Evolutionary conservation across 2,329 filamentous ascomycete genomes (phyloP).

Genomic region (Teratosphaeria pseudoeucalypti): DNA sequence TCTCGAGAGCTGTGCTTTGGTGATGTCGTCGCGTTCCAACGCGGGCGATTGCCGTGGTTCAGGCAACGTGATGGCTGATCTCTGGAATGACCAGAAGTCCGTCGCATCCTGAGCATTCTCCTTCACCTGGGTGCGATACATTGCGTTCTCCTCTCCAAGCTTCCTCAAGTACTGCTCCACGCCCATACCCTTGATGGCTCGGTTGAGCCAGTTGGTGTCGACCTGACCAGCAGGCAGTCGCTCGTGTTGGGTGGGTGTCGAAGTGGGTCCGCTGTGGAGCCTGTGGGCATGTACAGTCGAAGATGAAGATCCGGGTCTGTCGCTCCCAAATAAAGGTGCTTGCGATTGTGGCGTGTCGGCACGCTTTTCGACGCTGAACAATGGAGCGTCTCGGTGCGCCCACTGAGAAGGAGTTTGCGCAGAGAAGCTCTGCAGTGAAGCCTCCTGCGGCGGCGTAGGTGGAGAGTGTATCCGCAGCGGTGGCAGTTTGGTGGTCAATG

Average conservation of each 20-base stretch:
- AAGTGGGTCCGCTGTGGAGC: slow-evolving; percentile 1
- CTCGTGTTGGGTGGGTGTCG: background rate
- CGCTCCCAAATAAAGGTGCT: slow-evolving; percentile 6
- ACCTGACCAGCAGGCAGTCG: background rate
- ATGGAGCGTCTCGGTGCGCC: slow-evolving; percentile 6
- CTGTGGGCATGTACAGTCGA: background rate
- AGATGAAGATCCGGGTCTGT: background rate
- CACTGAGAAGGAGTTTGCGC: background rate
- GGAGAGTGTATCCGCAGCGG: slow-evolving; percentile 10
- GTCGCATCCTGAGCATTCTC: background rate
- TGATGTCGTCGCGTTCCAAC: background rate
- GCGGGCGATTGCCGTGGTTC: background rate
- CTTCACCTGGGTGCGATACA: background rate
- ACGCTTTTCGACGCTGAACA: slow-evolving; percentile 7
- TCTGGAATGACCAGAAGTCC: background rate
- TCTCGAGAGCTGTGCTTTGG: background rate
- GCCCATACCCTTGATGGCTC: background rate
- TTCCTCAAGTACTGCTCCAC: background rate
- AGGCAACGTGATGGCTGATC: slow-evolving; percentile 1
- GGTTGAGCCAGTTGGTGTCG: background rate
- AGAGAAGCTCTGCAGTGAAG: slow-evolving; percentile 5
- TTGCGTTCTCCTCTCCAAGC: background rate
- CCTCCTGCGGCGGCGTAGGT: slow-evolving; percentile 9
- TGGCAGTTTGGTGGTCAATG: slow-evolving; percentile 3
- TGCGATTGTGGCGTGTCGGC: slow-evolving; percentile 3